Evolutionary conservation across 1,284 basidiomycete species (phyloP).

Genomic region (Microbotryum silenes-acaulis): DNA sequence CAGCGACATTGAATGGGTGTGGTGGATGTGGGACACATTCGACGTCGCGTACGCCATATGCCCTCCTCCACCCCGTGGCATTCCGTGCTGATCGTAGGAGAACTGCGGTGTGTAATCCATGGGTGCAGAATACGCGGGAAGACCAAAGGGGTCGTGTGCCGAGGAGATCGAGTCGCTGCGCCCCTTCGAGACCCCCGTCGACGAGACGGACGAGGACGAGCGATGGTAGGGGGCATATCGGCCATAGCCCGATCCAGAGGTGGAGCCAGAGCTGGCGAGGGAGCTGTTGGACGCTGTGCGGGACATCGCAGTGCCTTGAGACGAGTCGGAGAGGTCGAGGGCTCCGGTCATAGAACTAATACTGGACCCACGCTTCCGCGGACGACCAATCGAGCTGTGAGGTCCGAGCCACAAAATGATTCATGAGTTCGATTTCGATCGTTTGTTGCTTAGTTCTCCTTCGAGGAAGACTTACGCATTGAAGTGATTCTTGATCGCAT

Average conservation of each 20-base stretch:
- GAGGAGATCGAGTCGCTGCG: slow-evolving; percentile 29
- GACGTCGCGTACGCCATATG: no score
- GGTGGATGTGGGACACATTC: no score
- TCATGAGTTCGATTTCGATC: background rate
- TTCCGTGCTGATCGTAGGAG: no score
- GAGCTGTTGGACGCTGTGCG: slow-evolving; percentile 20
- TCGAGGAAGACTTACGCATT: slow-evolving; percentile 21
- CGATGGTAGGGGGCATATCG: slow-evolving; percentile 26
- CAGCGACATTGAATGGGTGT: no score
- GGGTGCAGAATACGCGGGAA: no score
- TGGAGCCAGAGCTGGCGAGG: slow-evolving; percentile 9
- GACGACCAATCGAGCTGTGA: slow-evolving; percentile 17
- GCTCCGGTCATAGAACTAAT: background rate
- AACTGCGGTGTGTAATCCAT: no score
- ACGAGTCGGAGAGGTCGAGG: background rate
- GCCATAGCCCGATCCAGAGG: background rate
- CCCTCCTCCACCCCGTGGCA: no score
- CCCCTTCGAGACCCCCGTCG: slow-evolving; percentile 10
- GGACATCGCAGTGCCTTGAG: slow-evolving; percentile 1
- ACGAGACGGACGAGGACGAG: slow-evolving; percentile 1
- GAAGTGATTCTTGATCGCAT: slow-evolving; percentile 38
- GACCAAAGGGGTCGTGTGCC: no score
- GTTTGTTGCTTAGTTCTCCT: no score
- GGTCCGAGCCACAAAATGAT: background rate
- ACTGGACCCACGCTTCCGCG: slow-evolving; percentile 7